Conservation (phyloP, 257 asterid genomes). For the Apocynum venetum region DNA sequence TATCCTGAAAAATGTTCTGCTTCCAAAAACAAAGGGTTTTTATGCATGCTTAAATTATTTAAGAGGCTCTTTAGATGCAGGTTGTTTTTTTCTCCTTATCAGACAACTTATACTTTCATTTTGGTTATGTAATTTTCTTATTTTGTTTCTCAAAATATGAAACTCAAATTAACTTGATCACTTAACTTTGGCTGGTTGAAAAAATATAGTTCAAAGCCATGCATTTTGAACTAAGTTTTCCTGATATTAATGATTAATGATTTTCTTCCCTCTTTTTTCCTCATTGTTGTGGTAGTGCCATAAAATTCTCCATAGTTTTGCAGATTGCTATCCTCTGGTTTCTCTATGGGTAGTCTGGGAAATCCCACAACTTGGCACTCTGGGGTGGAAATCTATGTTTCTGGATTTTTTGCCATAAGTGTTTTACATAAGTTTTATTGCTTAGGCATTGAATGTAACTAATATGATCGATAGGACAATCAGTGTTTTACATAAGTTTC, state of each 20-base stretch:
- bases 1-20: conserved; percentile 67
- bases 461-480: not conserved
- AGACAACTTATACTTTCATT: not conserved
- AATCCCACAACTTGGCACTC: not conserved
- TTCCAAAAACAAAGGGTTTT: conserved; percentile 86
- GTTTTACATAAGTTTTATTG: not conserved
- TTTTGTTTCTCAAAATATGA: not conserved
- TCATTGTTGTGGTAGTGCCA: not conserved
- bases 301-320: not conserved
- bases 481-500: too few species aligned
- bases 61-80: conserved; percentile 81
- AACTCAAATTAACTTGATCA: not conserved
- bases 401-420: not conserved
- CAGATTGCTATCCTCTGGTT: not conserved
- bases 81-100: conserved; percentile 28
- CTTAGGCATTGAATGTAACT: not conserved
- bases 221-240: not conserved
- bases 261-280: not conserved
- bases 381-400: not conserved
- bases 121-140: not conserved
- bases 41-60: conserved; percentile 62
- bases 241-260: not conserved
- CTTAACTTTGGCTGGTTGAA: not conserved
- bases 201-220: not conserved
- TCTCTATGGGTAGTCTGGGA: not conserved